These are phyloP conservation scores for Linaria vulgaris DNA, from an alignment of 257 asterid species.

Conservation along the genomic window DNA sequence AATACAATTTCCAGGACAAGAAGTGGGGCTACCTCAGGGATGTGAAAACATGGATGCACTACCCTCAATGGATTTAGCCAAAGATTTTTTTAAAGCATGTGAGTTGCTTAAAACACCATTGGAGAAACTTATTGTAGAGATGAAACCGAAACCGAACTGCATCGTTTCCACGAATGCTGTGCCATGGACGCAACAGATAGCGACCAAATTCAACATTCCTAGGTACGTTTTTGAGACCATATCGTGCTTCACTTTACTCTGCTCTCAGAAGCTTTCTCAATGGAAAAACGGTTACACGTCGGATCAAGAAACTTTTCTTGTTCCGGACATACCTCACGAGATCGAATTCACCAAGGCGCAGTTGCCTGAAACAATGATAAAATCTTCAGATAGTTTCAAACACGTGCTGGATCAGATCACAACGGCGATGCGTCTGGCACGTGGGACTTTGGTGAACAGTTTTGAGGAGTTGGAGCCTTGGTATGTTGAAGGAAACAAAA, in stretches of 20 bases:
- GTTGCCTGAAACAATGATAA: slow-evolving; percentile 23
- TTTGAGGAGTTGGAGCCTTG: slow-evolving; percentile 57
- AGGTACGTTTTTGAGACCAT: slow-evolving; percentile 53
- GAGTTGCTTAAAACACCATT: slow-evolving; percentile 35
- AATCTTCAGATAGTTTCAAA: slow-evolving; percentile 15
- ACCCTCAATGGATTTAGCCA: slow-evolving; percentile 27
- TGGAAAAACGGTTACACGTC: slow-evolving; percentile 23
- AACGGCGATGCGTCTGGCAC: slow-evolving; percentile 20
- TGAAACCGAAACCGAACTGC: slow-evolving; percentile 49
- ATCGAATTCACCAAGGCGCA: slow-evolving; percentile 43
- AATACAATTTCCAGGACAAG: slow-evolving; percentile 45
- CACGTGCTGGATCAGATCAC: slow-evolving; percentile 25
- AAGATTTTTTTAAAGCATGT: slow-evolving; percentile 38
- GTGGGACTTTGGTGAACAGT: slow-evolving; percentile 44
- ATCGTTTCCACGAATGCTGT: slow-evolving; percentile 49
- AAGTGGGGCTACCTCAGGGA: slow-evolving; percentile 54
- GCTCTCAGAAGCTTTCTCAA: slow-evolving; percentile 29
- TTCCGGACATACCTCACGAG: slow-evolving; percentile 48
- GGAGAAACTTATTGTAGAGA: slow-evolving; percentile 27
- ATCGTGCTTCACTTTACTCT: slow-evolving; percentile 53
- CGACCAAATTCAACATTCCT: slow-evolving; percentile 37
- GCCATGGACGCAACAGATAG: slow-evolving; percentile 46
- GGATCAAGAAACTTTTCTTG: slow-evolving; percentile 28
- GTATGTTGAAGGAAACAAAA: slow-evolving; percentile 37
- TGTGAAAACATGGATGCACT: slow-evolving; percentile 61